phyloP scores from a whole-genome alignment of 768 basidiomycete genomes.

The Pisolithus sp. region DNA sequence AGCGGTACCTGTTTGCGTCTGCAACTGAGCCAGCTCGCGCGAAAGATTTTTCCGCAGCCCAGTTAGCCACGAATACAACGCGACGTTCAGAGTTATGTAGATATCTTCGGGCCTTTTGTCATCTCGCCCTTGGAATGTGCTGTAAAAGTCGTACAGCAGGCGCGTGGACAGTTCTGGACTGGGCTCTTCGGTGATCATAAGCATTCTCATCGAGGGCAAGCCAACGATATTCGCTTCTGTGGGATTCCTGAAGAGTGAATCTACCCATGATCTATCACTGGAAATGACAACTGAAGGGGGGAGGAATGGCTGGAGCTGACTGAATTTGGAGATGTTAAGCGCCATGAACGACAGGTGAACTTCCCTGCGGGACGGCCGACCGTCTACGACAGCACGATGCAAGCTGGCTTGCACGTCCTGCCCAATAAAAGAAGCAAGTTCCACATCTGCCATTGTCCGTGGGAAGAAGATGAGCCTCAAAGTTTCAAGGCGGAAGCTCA shows the following conservation, averaged over 20 bases:
- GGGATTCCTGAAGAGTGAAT: slow-evolving; percentile 51
- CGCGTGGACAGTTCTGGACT: slow-evolving; percentile 32
- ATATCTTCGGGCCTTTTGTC: slow-evolving; percentile 64
- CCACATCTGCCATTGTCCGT: slow-evolving; percentile 69
- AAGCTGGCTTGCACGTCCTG: slow-evolving; percentile 64
- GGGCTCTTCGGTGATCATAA: slow-evolving; percentile 68
- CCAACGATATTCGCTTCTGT: slow-evolving; percentile 72
- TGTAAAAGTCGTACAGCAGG: slow-evolving; percentile 67
- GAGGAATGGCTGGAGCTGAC: slow-evolving; percentile 49
- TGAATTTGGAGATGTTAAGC: slow-evolving; percentile 70
- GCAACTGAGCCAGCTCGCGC: slow-evolving; percentile 72
- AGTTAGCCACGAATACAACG: slow-evolving; percentile 77
- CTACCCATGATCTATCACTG: slow-evolving; percentile 55
- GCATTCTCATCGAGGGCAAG: slow-evolving; percentile 75
- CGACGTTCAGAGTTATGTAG: slow-evolving; percentile 79
- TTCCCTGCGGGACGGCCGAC: slow-evolving; percentile 50
- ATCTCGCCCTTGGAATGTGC: slow-evolving; percentile 53
- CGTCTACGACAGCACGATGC: slow-evolving; percentile 52
- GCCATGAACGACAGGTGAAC: slow-evolving; percentile 67
- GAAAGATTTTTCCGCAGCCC: slow-evolving; percentile 68
- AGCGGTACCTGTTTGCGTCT: slow-evolving; percentile 48
- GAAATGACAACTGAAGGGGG: slow-evolving; percentile 31
- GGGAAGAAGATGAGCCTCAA: slow-evolving; percentile 74
- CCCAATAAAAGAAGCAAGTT: slow-evolving; percentile 71
- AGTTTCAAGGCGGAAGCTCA: slow-evolving; percentile 60